Evolutionary conservation across 768 basidiomycete genomes (phyloP), one percentile per base, ranked within the genome.

Genomic region (Collybiopsis confluens): DNA sequence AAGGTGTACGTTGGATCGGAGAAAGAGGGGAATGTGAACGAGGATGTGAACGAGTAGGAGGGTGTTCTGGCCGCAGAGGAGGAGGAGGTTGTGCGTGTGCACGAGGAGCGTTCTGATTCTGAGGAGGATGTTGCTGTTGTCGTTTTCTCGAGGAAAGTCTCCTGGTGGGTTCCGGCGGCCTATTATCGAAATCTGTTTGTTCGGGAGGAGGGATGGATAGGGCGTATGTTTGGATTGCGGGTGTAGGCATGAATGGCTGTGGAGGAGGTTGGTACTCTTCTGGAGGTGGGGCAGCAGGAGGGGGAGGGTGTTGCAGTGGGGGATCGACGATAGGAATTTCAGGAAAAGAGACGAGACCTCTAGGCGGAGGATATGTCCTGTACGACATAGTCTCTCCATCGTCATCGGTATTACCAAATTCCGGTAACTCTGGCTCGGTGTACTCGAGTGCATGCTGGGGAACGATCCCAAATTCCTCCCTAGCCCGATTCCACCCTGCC

Each of bases 401-500:
- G 10, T 36, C 51, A n/a, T 20, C 5, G 20, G 51, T 8, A 21
- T 37, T 40, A 33, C 18, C 9, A 18, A 16, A n/a, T 27, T 42
- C 21, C 7, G 27, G 7, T 20, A 16, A 7, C 13, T 13, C 30
- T 6, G 13, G 6, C 13, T 5, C 30, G 30, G 30, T 40, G 27
- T 24, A 52, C 23, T 33, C 26, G 9, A 44, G 21, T 9, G 26
- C 42, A 26, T 16, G 26, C 33, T 33, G 51, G 11, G 30, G 30
- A 30, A 28, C 11, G 36, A 26, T 30, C 30, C 52, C 52, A 36
- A 53, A 44, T 23, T 53, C 52, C 16, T 44, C 43, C 38, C 52
- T 53, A 26, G 52, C 52, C 18, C 52, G 33, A 24, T 45, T 53
- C 52, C 52, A 53, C 3, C 52, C 52, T 9, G 24, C 52, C 33